Percentiles rank a stretch among this genome's conserved stretches.
Evolutionary conservation across 1,284 basidiomycete genomes (phyloP).

Genomic region (Ceratobasidium theobromae): DNA sequence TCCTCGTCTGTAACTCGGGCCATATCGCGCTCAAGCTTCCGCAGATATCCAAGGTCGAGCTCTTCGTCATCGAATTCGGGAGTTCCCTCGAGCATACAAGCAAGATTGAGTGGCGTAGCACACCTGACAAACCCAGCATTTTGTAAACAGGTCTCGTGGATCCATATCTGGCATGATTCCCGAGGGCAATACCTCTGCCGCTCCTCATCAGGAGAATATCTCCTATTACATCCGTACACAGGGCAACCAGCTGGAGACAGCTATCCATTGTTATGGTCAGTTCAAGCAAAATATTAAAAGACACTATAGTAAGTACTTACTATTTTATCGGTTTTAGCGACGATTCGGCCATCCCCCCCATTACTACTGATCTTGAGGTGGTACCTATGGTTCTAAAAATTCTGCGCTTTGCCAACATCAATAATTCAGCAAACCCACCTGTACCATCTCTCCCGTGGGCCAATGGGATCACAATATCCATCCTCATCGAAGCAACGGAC

Average conservation of each 20-base stretch:
- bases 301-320: no score
- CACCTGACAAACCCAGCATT: neutral
- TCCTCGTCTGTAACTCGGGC: neutral
- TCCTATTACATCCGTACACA: neutral
- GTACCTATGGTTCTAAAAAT: neutral
- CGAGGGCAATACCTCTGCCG: conserved; percentile 1
- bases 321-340: no score
- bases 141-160: neutral
- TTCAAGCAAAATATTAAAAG: no score
- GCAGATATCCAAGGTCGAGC: neutral
- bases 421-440: neutral
- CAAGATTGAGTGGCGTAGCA: neutral
- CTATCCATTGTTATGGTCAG: neutral
- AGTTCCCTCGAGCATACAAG: neutral
- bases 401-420: neutral
- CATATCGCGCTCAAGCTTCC: neutral
- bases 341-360: neutral
- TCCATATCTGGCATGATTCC: neutral
- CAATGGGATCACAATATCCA: neutral
- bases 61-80: neutral
- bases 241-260: conserved; percentile 11
- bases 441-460: neutral
- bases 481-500: conserved; percentile 15
- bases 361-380: neutral
- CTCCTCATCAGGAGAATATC: conserved; percentile 11